phyloP scores from a whole-genome alignment of 2,329 filamentous ascomycete species.

The Calonectria leucothoes region DNA sequence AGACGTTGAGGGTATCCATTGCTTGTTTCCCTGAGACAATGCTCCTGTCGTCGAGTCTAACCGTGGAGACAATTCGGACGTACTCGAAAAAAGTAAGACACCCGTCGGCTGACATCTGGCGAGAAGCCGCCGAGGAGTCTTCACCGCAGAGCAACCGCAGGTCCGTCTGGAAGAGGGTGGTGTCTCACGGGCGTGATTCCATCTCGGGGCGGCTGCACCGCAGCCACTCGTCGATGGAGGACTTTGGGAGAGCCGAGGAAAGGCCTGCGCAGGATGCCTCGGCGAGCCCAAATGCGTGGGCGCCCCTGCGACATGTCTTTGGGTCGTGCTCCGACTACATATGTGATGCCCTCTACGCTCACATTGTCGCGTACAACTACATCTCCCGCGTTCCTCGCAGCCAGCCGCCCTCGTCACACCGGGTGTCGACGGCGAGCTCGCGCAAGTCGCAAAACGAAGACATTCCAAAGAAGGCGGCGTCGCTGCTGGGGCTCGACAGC shows the following conservation, averaged over 20 bases:
- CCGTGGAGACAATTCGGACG: constrained; percentile 67
- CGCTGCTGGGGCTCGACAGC: constrained; percentile 59
- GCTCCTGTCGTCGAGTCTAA: constrained; percentile 65
- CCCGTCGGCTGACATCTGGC: constrained; percentile 40
- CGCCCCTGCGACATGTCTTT: constrained; percentile 63
- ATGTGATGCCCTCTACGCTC: constrained; percentile 69
- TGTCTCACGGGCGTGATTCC: constrained; percentile 43
- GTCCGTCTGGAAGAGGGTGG: constrained; percentile 52
- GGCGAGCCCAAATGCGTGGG: constrained; percentile 52
- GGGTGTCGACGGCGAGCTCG: constrained; percentile 23
- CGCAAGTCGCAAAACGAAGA: constrained; percentile 45
- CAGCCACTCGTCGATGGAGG: constrained; percentile 25
- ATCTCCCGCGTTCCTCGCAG: constrained; percentile 51
- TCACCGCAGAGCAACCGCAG: constrained; percentile 32
- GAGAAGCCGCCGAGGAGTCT: constrained; percentile 31
- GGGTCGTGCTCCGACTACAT: constrained; percentile 64
- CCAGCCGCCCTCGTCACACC: constrained; percentile 30
- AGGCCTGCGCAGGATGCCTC: constrained; percentile 27
- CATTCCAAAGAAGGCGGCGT: constrained; percentile 65
- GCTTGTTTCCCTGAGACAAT: constrained; percentile 70
- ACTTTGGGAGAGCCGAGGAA: constrained; percentile 10
- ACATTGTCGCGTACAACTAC: constrained; percentile 71
- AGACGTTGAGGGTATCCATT: constrained; percentile 65
- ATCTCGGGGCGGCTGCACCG: constrained; percentile 28
- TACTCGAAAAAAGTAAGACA: constrained; percentile 66